Percentiles rank a stretch among this genome's conserved stretches.
phyloP scores from a whole-genome alignment of 2,329 filamentous ascomycete genomes.

The Exophiala calicioides region DNA sequence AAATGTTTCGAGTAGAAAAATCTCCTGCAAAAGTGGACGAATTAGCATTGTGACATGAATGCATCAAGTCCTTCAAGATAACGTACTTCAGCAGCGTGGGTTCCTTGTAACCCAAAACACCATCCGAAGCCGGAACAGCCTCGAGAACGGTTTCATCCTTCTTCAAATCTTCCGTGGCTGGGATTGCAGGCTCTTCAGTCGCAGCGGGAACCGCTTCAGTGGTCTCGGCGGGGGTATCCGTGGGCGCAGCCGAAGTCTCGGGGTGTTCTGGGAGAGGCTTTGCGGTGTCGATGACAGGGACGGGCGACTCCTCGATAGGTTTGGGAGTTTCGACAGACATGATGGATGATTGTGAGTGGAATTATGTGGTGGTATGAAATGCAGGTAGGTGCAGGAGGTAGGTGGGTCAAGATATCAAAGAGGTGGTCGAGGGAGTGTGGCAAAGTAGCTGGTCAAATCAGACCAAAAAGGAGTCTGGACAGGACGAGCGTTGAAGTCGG shows the following conservation, averaged over 20 bases:
- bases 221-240: no score
- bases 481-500: constrained; percentile 21
- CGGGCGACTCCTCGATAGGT: constrained; percentile 62
- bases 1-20: constrained; percentile 89
- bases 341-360: constrained; percentile 38
- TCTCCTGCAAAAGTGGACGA: constrained; percentile 61
- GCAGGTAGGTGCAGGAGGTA: constrained; percentile 36
- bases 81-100: constrained; percentile 87
- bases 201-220: no score
- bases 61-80: constrained; percentile 29
- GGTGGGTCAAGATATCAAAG: constrained; percentile 45
- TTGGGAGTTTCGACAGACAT: constrained; percentile 73
- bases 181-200: constrained; percentile 38
- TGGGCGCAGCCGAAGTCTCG: constrained; percentile 32
- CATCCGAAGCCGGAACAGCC: constrained; percentile 75
- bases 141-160: constrained; percentile 48
- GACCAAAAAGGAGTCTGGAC: constrained; percentile 22
- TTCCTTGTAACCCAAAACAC: constrained; percentile 84
- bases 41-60: neutral
- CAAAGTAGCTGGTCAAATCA: constrained; percentile 8
- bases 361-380: constrained; percentile 30
- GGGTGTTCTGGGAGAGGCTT: constrained; percentile 38
- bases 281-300: constrained; percentile 38
- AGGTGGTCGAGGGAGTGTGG: constrained; percentile 23
- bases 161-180: constrained; percentile 44